Conservation (phyloP, 169 alveolate genomes). For the Cardiosporidium cionae region DNA sequence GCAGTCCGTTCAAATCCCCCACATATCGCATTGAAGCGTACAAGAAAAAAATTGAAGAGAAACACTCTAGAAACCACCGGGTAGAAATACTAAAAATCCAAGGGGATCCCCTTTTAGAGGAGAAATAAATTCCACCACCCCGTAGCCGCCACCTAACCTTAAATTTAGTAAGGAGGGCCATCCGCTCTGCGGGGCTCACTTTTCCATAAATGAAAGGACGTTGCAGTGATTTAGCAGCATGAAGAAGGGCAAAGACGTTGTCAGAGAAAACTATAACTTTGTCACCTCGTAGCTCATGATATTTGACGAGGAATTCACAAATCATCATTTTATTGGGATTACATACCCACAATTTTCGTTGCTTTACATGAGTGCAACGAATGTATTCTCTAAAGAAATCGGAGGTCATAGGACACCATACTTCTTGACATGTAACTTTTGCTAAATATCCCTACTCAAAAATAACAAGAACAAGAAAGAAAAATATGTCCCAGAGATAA, state of each 20-base stretch:
- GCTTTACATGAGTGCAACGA: conserved; percentile 66
- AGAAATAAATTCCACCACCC: background rate
- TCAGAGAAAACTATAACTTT: conserved; percentile 96
- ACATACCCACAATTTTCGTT: conserved; percentile 86
- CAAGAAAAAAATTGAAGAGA: background rate
- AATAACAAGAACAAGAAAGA: background rate
- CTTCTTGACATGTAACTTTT: conserved; percentile 92
- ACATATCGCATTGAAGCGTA: background rate
- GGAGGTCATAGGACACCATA: conserved; percentile 98
- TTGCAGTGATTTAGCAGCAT: conserved; percentile 76
- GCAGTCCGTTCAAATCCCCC: too few species aligned
- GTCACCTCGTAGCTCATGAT: conserved; percentile 94
- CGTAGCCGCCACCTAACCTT: conserved; percentile 41
- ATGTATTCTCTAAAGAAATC: conserved; percentile 86
- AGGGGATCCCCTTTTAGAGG: background rate
- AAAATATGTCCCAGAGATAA: background rate
- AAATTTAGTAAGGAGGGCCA: conserved; percentile 77
- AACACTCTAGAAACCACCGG: background rate
- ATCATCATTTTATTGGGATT: conserved; percentile 93
- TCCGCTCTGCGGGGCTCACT: conserved; percentile 29
- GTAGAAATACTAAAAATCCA: background rate
- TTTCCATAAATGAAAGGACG: conserved; percentile 59
- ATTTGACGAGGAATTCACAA: conserved; percentile 86
- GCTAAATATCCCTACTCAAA: conserved; percentile 87
- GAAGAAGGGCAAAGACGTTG: conserved; percentile 85